A percentile compares a stretch with the other conserved stretches of the same genome.
phyloP scores from a whole-genome alignment of 148 eudicot species.

The Spergularia marina region DNA sequence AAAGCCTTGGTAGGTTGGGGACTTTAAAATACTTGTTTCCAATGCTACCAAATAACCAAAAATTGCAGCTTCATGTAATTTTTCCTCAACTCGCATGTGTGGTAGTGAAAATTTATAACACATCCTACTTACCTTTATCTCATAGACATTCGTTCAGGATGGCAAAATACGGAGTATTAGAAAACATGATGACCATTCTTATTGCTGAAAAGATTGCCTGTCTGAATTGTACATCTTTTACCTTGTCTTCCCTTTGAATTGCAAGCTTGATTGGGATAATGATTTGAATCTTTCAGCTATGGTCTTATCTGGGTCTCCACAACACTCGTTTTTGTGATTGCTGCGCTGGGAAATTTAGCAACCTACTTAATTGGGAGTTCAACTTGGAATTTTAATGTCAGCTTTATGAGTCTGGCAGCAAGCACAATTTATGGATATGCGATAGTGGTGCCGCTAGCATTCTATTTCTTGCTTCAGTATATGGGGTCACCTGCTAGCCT shows the following conservation, averaged over 20 bases:
- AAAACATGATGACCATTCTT: neutral
- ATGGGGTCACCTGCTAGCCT: slow-evolving; percentile 80
- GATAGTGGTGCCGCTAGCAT: slow-evolving; percentile 71
- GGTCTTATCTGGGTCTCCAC: slow-evolving; percentile 95
- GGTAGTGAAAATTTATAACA: too few species aligned
- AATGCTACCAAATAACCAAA: too few species aligned
- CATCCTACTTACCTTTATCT: too few species aligned
- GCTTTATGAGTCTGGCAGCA: slow-evolving; percentile 74
- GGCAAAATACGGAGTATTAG: neutral
- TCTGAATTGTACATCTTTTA: neutral
- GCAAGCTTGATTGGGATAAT: slow-evolving; percentile 1
- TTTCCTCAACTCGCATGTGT: too few species aligned
- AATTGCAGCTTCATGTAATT: neutral
- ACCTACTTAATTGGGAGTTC: slow-evolving; percentile 68
- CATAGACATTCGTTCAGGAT: neutral
- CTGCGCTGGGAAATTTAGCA: slow-evolving; percentile 81
- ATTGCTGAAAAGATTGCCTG: neutral
- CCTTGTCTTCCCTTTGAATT: neutral
- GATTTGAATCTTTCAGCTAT: slow-evolving; percentile 51
- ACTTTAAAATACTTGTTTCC: too few species aligned
- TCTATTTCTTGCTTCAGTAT: slow-evolving; percentile 88
- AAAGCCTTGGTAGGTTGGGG: too few species aligned
- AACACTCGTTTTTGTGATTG: slow-evolving; percentile 72
- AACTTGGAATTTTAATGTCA: slow-evolving; percentile 82
- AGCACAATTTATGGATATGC: slow-evolving; percentile 77